A percentile compares a stretch with the other conserved stretches of the same genome.
phyloP scores from a whole-genome alignment of 306 rosid species.

The Trifolium fragiferum region DNA sequence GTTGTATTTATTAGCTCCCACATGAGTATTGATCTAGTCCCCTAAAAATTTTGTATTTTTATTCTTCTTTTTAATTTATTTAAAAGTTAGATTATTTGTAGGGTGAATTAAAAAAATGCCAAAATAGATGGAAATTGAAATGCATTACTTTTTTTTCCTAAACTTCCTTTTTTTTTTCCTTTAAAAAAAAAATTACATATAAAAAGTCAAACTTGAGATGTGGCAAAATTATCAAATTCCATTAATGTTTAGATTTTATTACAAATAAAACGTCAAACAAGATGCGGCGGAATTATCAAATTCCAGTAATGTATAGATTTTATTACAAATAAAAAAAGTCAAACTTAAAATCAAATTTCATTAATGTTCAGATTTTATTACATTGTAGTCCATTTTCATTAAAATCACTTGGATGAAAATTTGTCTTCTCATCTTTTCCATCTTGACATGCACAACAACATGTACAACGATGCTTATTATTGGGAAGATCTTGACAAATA shows the following conservation, averaged over 20 bases:
- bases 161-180: no score
- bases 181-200: no score
- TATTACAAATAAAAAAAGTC: no score
- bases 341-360: neutral
- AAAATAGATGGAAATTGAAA: no score
- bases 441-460: neutral
- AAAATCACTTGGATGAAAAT: neutral
- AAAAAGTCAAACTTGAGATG: neutral
- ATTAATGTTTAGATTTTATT: neutral
- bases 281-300: neutral
- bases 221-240: neutral
- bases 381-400: neutral
- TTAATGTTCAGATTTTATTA: neutral
- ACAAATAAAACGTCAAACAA: no score
- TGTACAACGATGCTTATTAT: neutral
- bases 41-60: no score
- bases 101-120: no score
- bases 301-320: neutral
- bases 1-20: no score
- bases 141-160: no score
- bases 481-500: neutral
- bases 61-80: no score
- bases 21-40: no score
- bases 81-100: no score
- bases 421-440: neutral